Evolutionary conservation across 2,329 filamentous ascomycete genomes (phyloP).

Genomic region (Aspergillus chevalieri): DNA sequence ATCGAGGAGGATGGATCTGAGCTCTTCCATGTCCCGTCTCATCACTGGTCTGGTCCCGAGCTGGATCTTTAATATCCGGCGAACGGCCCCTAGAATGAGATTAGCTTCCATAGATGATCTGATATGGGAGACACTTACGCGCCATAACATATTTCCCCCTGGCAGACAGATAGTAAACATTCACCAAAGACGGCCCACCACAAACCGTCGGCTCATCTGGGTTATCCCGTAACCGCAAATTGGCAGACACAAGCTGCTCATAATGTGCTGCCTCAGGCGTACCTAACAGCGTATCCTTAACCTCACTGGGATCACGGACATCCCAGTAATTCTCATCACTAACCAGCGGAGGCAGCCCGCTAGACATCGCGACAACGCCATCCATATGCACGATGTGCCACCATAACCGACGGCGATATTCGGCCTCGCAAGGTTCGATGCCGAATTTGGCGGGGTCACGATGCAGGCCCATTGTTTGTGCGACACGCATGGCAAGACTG

Average conservation of each 20-base stretch:
- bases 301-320: conserved; percentile 41
- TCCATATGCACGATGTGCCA: conserved; percentile 47
- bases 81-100: conserved; percentile 30
- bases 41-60: conserved; percentile 40
- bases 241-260: conserved; percentile 26
- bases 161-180: conserved; percentile 39
- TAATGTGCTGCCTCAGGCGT: conserved; percentile 34
- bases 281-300: conserved; percentile 41
- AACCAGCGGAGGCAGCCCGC: conserved; percentile 43
- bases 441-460: conserved; percentile 45
- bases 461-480: conserved; percentile 45
- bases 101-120: background rate
- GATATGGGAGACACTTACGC: conserved; percentile 23
- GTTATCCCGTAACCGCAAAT: conserved; percentile 31
- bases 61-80: conserved; percentile 40
- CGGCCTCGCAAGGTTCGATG: conserved; percentile 39
- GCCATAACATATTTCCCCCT: conserved; percentile 43
- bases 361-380: conserved; percentile 45
- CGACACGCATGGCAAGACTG: conserved; percentile 42
- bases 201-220: conserved; percentile 38
- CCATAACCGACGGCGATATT: conserved; percentile 42
- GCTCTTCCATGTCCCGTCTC: conserved; percentile 39
- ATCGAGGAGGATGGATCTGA: conserved; percentile 36
- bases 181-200: conserved; percentile 35
- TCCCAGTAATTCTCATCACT: conserved; percentile 45